Conservation (phyloP, 192 early-diverging fungal genomes). For the Coemansia sp. region DNA sequence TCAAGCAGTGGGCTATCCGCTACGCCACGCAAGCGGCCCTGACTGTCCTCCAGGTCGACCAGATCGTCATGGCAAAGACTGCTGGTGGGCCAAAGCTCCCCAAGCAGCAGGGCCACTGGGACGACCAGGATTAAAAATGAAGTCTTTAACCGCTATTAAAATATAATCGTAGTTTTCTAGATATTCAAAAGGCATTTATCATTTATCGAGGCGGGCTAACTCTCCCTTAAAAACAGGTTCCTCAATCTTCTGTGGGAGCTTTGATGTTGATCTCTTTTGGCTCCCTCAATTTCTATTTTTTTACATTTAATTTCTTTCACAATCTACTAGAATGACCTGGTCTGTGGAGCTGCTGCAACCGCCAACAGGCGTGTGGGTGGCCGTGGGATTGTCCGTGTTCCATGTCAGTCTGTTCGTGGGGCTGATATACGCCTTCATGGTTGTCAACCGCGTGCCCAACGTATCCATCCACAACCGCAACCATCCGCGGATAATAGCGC, state of each 20-base stretch:
- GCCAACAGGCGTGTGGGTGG: conserved; percentile 1
- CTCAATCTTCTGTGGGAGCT: no score
- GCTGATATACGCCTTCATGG: conserved; percentile 28
- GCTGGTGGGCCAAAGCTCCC: conserved; percentile 93
- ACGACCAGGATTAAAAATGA: conserved; percentile 58
- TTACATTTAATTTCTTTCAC: neutral
- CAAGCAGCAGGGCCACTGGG: conserved; percentile 84
- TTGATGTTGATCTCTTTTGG: neutral
- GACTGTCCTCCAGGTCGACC: conserved; percentile 95
- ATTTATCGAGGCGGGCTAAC: no score
- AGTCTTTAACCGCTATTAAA: no score
- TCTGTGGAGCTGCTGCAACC: neutral
- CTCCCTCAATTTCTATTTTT: neutral
- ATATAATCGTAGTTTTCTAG: no score
- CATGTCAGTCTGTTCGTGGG: conserved; percentile 28
- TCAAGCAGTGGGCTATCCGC: conserved; percentile 88
- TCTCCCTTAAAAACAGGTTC: no score
- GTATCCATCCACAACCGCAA: conserved; percentile 29
- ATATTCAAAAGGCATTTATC: no score
- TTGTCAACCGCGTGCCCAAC: conserved; percentile 9
- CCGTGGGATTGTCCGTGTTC: conserved; percentile 18
- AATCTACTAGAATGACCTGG: neutral
- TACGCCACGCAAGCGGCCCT: conserved; percentile 90
- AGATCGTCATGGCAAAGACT: conserved; percentile 98
- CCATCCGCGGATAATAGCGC: conserved; percentile 37